Percentiles rank a stretch among this genome's conserved stretches.
These are phyloP conservation scores for Crithidia brevicula DNA, from an alignment of 208 protist genomes.

Conservation along the genomic window DNA sequence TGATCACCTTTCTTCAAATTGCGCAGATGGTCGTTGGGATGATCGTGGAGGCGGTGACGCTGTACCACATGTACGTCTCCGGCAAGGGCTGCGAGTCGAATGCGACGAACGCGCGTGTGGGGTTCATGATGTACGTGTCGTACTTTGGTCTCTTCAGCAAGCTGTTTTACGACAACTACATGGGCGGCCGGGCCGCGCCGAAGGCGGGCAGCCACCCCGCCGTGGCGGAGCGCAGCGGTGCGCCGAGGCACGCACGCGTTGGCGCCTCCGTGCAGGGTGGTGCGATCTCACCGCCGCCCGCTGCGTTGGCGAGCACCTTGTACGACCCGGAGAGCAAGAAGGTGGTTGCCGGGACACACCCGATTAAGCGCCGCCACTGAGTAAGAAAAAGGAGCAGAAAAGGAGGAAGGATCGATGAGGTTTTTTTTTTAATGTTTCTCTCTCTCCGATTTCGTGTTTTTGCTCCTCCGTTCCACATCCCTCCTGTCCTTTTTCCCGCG, in stretches of 20 bases:
- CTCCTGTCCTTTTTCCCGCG: no score
- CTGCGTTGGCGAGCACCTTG: background rate
- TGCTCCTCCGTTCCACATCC: no score
- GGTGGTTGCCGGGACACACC: conserved; percentile 2
- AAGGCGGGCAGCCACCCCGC: no score
- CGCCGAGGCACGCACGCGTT: background rate
- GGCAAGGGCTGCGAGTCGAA: conserved; percentile 61
- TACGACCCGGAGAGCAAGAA: background rate
- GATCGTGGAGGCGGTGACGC: conserved; percentile 49
- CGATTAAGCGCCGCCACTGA: conserved; percentile 15
- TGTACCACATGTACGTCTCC: conserved; percentile 51
- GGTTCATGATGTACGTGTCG: conserved; percentile 91
- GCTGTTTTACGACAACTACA: conserved; percentile 86
- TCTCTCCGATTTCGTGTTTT: background rate
- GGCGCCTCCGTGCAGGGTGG: background rate
- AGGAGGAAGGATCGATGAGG: background rate
- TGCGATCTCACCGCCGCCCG: background rate
- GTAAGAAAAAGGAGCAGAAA: background rate
- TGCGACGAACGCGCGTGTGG: conserved; percentile 55
- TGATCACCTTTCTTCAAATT: conserved; percentile 91
- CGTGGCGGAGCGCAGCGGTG: background rate
- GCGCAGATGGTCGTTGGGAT: conserved; percentile 94
- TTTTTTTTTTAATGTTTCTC: conserved; percentile 3
- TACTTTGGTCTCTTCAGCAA: conserved; percentile 93
- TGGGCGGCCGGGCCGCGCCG: conserved; percentile 28